Percentiles rank a stretch among this genome's conserved stretches.
Evolutionary conservation across 2,329 filamentous ascomycete species (phyloP).

Genomic region (Triangularia verruculosa): DNA sequence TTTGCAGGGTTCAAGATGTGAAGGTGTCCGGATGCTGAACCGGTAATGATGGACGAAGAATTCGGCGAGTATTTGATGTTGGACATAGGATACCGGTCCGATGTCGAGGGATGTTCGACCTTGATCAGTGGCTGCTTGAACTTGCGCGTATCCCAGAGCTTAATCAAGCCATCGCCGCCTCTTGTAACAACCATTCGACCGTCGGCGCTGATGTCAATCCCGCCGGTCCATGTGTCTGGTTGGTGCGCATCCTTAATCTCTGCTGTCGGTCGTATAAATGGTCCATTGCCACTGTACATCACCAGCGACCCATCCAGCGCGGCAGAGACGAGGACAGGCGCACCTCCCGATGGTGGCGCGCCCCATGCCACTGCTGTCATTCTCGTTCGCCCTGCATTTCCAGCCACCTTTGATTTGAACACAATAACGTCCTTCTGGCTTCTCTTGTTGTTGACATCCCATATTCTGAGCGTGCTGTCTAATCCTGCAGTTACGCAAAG

Average conservation of each 20-base stretch:
- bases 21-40: conserved; percentile 79
- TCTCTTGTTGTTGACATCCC: conserved; percentile 90
- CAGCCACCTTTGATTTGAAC: conserved; percentile 88
- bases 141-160: conserved; percentile 94
- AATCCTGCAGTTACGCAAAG: conserved; percentile 87
- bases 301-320: conserved; percentile 86
- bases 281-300: conserved; percentile 89
- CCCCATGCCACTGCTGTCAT: conserved; percentile 95
- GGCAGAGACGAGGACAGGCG: conserved; percentile 74
- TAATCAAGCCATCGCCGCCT: conserved; percentile 88
- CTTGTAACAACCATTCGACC: conserved; percentile 86
- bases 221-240: conserved; percentile 84
- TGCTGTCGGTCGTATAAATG: conserved; percentile 74
- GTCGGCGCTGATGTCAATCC: conserved; percentile 85
- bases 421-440: conserved; percentile 92
- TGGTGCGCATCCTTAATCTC: conserved; percentile 83
- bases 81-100: conserved; percentile 75
- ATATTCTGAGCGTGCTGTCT: conserved; percentile 92
- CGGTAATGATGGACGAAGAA: conserved; percentile 80
- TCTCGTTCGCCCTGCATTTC: conserved; percentile 82
- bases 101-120: conserved; percentile 75
- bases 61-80: conserved; percentile 90
- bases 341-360: conserved; percentile 69
- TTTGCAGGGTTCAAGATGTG: conserved; percentile 94
- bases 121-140: conserved; percentile 87